Conservation (phyloP, 768 basidiomycete genomes). For the Trametes maxima region DNA sequence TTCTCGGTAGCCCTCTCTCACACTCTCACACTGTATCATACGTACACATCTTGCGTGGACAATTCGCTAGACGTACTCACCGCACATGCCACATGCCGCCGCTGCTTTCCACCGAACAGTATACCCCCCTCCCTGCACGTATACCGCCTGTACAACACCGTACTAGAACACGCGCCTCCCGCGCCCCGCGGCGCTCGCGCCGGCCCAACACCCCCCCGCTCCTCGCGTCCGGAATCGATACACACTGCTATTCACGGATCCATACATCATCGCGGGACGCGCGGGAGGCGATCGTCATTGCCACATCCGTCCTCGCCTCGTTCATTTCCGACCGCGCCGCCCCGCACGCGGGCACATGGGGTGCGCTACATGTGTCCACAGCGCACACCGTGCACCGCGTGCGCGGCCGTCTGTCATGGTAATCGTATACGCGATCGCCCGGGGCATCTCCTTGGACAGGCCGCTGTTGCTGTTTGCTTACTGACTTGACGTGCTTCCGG, state of each 20-base stretch:
- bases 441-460: background rate
- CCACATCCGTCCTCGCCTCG: background rate
- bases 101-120: background rate
- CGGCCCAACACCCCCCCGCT: background rate
- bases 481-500: too few relatives aligned
- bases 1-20: background rate
- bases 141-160: background rate
- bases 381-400: too few relatives aligned
- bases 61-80: background rate
- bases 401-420: too few relatives aligned
- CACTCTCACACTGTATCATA: constrained; percentile 4
- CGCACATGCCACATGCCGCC: background rate
- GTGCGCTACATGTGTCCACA: too few relatives aligned
- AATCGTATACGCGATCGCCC: background rate
- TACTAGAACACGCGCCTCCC: background rate
- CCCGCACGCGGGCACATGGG: background rate
- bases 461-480: too few relatives aligned
- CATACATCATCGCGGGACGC: constrained; percentile 12
- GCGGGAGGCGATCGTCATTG: constrained; percentile 10
- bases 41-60: constrained; percentile 14
- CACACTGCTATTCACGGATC: background rate
- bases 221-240: background rate
- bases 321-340: constrained; percentile 9
- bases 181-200: background rate
- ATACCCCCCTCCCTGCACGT: constrained; percentile 2